These are phyloP conservation scores for Syzygium aqueum DNA, from an alignment of 345 rosid species.

Conservation along the genomic window DNA sequence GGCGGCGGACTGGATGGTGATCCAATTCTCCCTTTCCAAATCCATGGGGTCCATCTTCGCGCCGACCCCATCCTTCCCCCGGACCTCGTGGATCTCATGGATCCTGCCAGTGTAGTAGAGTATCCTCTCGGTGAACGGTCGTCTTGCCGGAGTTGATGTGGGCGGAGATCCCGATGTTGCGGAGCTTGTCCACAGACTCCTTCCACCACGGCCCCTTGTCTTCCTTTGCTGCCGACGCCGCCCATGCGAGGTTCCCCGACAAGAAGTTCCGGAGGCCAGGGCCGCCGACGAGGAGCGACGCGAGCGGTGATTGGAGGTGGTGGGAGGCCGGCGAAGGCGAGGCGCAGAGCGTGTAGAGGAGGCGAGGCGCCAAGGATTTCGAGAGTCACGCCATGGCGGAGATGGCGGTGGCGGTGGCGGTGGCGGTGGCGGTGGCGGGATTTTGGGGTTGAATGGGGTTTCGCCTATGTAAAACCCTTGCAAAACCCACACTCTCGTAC, in stretches of 20 bases:
- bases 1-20: conserved; percentile 95
- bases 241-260: conserved; percentile 56
- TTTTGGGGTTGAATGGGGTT: not conserved
- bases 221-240: conserved; percentile 24
- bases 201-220: conserved; percentile 96
- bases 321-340: conserved; percentile 9
- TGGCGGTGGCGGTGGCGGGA: not conserved
- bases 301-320: conserved; percentile 22
- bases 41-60: conserved; percentile 99
- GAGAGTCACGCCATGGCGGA: conserved; percentile 40
- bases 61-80: conserved; percentile 96
- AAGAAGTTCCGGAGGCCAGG: conserved; percentile 48
- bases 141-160: conserved; percentile 98
- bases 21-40: conserved; percentile 91
- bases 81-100: conserved; percentile 96
- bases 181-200: conserved; percentile 74
- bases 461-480: not conserved
- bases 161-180: conserved; percentile 94
- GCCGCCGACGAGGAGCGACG: conserved; percentile 44
- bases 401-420: not conserved
- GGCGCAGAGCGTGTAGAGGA: too few relatives aligned
- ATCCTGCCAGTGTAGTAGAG: conserved; percentile 86
- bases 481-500: not conserved
- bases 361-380: conserved; percentile 13
- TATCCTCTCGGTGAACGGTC: conserved; percentile 78